Evolutionary conservation across 768 basidiomycete genomes (phyloP).

Genomic region (Lactarius sanguifluus): DNA sequence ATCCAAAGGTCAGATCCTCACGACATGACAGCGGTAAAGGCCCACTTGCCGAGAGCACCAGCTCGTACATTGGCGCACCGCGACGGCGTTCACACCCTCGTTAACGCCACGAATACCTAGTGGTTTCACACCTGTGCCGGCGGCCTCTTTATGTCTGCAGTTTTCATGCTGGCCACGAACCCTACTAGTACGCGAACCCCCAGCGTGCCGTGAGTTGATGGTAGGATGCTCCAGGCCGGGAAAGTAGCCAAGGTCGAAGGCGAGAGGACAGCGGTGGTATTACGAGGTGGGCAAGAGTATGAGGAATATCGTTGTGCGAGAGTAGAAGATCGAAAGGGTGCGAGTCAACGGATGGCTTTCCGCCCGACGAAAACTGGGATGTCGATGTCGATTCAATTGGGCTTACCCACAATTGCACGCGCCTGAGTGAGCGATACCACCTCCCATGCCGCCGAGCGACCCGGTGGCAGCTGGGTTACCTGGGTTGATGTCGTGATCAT

Average conservation of each 20-base stretch:
- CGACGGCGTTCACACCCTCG: slow-evolving; percentile 97
- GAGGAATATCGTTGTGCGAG: too few relatives aligned
- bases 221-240: too few relatives aligned
- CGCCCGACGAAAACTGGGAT: too few relatives aligned
- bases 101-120: slow-evolving; percentile 95
- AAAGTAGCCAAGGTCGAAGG: too few relatives aligned
- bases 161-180: slow-evolving; percentile 99
- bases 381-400: neutral
- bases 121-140: slow-evolving; percentile 71
- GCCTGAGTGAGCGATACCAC: slow-evolving; percentile 88
- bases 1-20: slow-evolving; percentile 23
- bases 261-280: too few relatives aligned
- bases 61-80: slow-evolving; percentile 89
- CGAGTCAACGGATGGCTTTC: too few relatives aligned
- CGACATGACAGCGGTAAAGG: neutral
- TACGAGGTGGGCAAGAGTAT: too few relatives aligned
- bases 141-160: slow-evolving; percentile 93
- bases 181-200: slow-evolving; percentile 46
- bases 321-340: too few relatives aligned
- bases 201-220: too few relatives aligned
- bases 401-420: slow-evolving; percentile 99
- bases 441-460: slow-evolving; percentile 94
- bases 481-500: slow-evolving; percentile 66
- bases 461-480: slow-evolving; percentile 60
- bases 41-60: slow-evolving; percentile 80